Percentiles rank a stretch among this genome's conserved stretches.
phyloP scores from a whole-genome alignment of 2,329 filamentous ascomycete species.

The Trichothecium roseum region DNA sequence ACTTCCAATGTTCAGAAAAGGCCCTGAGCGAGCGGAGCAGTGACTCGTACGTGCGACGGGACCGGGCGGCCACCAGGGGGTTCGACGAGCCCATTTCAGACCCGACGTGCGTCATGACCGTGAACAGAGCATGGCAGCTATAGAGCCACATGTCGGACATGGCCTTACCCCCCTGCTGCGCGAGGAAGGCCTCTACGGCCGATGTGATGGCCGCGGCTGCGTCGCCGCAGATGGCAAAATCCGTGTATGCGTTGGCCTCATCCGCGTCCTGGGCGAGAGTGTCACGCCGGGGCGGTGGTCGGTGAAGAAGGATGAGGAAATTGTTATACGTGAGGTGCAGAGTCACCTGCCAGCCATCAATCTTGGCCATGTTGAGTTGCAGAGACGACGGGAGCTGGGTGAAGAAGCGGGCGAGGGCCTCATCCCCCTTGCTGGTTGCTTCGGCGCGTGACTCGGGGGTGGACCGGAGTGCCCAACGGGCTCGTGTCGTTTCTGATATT shows the following conservation, averaged over 20 bases:
- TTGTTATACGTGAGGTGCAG: slow-evolving; percentile 24
- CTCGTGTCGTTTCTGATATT: slow-evolving; percentile 26
- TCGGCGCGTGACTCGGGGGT: slow-evolving; percentile 11
- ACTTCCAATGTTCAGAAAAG: slow-evolving; percentile 18
- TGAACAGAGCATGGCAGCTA: slow-evolving; percentile 18
- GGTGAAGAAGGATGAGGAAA: slow-evolving; percentile 22
- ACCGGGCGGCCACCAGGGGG: slow-evolving; percentile 19
- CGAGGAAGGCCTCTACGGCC: slow-evolving; percentile 11
- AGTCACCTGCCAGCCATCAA: slow-evolving; percentile 17
- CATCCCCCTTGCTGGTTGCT: slow-evolving; percentile 18
- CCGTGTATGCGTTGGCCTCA: slow-evolving; percentile 7
- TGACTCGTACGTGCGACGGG: slow-evolving; percentile 16
- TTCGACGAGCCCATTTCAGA: slow-evolving; percentile 16
- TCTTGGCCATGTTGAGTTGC: slow-evolving; percentile 10
- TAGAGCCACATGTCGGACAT: slow-evolving; percentile 17
- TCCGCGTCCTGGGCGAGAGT: background rate
- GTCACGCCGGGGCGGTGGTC: slow-evolving; percentile 11
- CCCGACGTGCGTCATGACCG: slow-evolving; percentile 17
- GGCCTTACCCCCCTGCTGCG: slow-evolving; percentile 5
- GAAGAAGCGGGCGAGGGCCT: slow-evolving; percentile 18
- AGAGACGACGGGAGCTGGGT: slow-evolving; percentile 16
- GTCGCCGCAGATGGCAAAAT: slow-evolving; percentile 19
- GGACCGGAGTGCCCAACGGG: slow-evolving; percentile 5
- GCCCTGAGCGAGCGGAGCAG: slow-evolving; percentile 16
- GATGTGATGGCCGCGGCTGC: slow-evolving; percentile 15